Conservation (phyloP, 352 stramenopile genomes). For the Pythium brassicae region DNA sequence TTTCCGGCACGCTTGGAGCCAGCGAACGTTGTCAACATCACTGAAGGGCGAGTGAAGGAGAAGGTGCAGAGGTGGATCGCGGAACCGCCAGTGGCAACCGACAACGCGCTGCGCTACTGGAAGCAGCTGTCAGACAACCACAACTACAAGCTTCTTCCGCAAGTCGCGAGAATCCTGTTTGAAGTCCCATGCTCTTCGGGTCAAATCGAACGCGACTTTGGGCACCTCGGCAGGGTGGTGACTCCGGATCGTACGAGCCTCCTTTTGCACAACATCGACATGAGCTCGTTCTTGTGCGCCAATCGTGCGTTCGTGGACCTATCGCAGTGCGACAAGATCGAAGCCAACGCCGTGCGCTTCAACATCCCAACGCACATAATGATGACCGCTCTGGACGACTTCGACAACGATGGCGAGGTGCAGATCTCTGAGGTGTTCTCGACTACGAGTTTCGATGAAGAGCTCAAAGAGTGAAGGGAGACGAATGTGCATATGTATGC, state of each 20-base stretch:
- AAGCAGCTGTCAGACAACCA: background rate
- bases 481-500: no score
- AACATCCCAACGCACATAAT: background rate
- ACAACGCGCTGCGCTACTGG: background rate
- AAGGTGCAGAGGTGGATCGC: background rate
- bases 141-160: background rate
- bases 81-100: background rate
- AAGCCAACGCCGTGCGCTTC: background rate
- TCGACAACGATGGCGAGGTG: background rate
- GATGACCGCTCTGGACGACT: background rate
- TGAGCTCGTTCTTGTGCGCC: background rate
- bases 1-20: background rate
- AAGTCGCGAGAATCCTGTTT: background rate
- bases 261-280: background rate
- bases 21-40: background rate
- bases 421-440: background rate
- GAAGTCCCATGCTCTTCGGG: background rate
- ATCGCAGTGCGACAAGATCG: background rate
- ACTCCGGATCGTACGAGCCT: background rate
- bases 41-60: background rate
- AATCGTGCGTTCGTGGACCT: background rate
- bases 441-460: background rate
- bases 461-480: background rate
- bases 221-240: background rate
- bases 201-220: background rate